Percentiles rank a stretch among this genome's conserved stretches.
Evolutionary conservation across 2,329 filamentous ascomycete genomes (phyloP).

Genomic region (Chrysosphaeria jannelii): DNA sequence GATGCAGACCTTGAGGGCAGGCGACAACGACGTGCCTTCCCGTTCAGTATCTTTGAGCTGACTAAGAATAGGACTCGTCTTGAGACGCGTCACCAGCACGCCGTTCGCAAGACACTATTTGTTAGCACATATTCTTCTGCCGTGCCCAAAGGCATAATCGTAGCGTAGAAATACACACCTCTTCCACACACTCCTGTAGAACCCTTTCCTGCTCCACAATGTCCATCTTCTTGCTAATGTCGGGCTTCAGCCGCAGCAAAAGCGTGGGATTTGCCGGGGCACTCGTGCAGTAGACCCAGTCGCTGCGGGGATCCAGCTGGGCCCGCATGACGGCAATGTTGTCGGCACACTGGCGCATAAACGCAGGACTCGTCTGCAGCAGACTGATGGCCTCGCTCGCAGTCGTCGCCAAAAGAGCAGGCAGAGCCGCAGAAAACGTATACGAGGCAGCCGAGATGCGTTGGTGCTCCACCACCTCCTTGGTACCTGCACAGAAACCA

Average conservation of each 20-base stretch:
- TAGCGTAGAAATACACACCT: slow-evolving; percentile 31
- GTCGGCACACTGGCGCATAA: slow-evolving; percentile 50
- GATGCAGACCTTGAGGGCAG: slow-evolving; percentile 73
- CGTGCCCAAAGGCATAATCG: not conserved
- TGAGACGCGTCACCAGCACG: slow-evolving; percentile 67
- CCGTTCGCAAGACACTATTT: slow-evolving; percentile 52
- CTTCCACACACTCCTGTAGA: slow-evolving; percentile 78
- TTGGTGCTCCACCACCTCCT: slow-evolving; percentile 86
- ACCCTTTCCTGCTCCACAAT: slow-evolving; percentile 56
- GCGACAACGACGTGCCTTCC: slow-evolving; percentile 35
- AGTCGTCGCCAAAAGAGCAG: slow-evolving; percentile 82
- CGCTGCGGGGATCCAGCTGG: slow-evolving; percentile 73
- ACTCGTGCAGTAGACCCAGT: slow-evolving; percentile 71
- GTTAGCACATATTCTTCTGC: slow-evolving; percentile 1
- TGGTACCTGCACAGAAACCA: slow-evolving; percentile 78
- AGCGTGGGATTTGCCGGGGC: slow-evolving; percentile 62
- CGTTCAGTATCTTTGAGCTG: slow-evolving; percentile 36
- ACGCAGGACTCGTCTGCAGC: slow-evolving; percentile 63
- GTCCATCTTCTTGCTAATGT: slow-evolving; percentile 40
- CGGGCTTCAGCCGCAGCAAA: slow-evolving; percentile 54
- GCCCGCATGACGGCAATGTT: slow-evolving; percentile 63
- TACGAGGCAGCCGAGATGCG: slow-evolving; percentile 78
- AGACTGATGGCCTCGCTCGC: slow-evolving; percentile 72
- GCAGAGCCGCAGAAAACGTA: slow-evolving; percentile 83
- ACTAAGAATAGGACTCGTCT: slow-evolving; percentile 36